Conservation (phyloP, 1,284 basidiomycete species). For the Puccinia polysora region DNA sequence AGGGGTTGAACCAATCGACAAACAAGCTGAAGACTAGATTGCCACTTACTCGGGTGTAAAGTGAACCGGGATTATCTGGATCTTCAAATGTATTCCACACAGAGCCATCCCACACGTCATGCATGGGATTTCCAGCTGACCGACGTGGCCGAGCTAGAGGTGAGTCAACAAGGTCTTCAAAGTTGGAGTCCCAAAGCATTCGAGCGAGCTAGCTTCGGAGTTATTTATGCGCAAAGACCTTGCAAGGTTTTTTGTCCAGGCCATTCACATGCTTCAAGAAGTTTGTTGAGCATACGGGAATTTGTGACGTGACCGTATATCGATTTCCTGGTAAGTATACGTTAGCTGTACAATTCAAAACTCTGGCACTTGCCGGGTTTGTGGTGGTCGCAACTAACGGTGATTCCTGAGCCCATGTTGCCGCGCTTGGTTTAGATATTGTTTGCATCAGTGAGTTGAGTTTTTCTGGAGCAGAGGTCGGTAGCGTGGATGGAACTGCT, state of each 20-base stretch:
- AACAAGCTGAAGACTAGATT: conserved; percentile 34
- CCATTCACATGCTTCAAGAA: not conserved
- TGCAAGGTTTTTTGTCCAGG: not conserved
- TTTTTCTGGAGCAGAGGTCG: not conserved
- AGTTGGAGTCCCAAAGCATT: not conserved
- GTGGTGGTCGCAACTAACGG: not conserved
- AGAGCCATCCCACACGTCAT: conserved; percentile 16
- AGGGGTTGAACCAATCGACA: conserved; percentile 34
- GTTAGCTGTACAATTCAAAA: not conserved
- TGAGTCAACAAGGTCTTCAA: conserved; percentile 15
- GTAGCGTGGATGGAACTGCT: not conserved
- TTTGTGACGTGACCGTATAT: not conserved
- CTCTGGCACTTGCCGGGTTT: not conserved
- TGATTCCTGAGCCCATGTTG: not conserved
- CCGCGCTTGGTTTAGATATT: not conserved
- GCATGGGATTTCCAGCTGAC: not conserved
- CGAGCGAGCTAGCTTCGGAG: conserved; percentile 1
- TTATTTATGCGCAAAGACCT: not conserved
- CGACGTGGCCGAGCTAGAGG: not conserved
- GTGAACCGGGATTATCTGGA: not conserved
- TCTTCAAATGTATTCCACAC: conserved; percentile 1
- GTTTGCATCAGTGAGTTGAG: not conserved
- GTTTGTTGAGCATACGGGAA: not conserved
- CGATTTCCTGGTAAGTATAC: conserved; percentile 11
- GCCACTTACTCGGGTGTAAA: not conserved